A percentile compares a stretch with the other conserved stretches of the same genome.
These are phyloP conservation scores for Magnolia sinica DNA, from an alignment of 164 flowering plant genomes.

Conservation along the genomic window DNA sequence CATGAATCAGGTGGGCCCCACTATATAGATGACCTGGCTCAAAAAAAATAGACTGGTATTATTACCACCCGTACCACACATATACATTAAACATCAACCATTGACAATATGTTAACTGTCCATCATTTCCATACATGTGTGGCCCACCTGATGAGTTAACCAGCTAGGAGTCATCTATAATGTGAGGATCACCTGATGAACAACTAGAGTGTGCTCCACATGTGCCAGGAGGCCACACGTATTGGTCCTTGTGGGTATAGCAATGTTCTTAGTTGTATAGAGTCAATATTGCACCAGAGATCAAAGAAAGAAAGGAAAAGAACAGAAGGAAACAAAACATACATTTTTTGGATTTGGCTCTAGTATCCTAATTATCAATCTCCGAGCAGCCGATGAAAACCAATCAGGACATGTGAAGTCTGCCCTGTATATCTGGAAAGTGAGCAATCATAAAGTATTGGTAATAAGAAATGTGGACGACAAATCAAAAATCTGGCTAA, in stretches of 20 bases:
- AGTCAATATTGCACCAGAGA: not conserved
- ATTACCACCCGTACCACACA: no score
- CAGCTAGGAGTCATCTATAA: not conserved
- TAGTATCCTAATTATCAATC: constrained; percentile 11
- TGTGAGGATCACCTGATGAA: no score
- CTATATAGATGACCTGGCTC: not conserved
- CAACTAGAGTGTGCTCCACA: no score
- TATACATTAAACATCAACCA: no score
- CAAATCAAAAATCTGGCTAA: no score
- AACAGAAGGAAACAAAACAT: not conserved
- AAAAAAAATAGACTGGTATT: no score
- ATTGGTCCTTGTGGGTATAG: not conserved
- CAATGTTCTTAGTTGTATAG: not conserved
- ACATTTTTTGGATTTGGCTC: constrained; percentile 19
- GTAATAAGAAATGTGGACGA: no score
- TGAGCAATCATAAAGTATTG: no score
- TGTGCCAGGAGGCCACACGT: not conserved
- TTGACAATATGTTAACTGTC: not conserved
- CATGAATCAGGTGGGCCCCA: not conserved
- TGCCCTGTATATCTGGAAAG: constrained; percentile 17
- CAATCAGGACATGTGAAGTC: constrained; percentile 19
- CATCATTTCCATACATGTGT: not conserved
- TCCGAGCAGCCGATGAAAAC: constrained; percentile 18
- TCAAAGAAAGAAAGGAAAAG: no score
- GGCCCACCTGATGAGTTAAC: not conserved